phyloP scores from a whole-genome alignment of 345 rosid species.

The rapeseed (Brassica napus) region DNA sequence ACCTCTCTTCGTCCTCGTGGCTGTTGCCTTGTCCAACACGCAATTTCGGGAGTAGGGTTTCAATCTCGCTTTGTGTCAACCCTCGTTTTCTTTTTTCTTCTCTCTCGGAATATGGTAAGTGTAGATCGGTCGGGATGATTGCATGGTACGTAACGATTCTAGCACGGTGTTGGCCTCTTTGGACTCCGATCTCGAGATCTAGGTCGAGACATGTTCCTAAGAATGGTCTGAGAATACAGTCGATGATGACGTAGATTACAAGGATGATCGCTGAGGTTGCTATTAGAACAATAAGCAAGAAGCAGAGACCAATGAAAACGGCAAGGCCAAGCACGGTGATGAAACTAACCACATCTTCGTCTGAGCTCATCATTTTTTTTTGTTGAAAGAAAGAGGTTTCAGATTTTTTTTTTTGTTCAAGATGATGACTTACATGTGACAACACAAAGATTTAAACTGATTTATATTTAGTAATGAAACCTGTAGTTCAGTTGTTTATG shows the following conservation, averaged over 20 bases:
- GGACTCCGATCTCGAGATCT: conserved; percentile 37
- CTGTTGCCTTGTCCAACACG: conserved; percentile 26
- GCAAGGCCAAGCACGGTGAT: conserved; percentile 31
- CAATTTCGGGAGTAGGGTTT: conserved; percentile 33
- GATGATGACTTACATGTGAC: background rate
- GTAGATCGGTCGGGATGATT: background rate
- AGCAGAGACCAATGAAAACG: conserved; percentile 31
- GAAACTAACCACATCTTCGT: conserved; percentile 34
- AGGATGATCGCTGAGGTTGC: conserved; percentile 32
- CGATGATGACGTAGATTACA: conserved; percentile 33
- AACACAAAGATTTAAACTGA: conserved; percentile 2
- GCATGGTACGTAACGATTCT: conserved; percentile 36
- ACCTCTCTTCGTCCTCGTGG: conserved; percentile 2
- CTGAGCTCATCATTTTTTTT: conserved; percentile 25
- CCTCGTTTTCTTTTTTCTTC: conserved; percentile 6
- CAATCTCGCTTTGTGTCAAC: conserved; percentile 29
- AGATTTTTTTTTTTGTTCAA: background rate
- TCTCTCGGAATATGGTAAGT: background rate
- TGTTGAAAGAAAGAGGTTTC: conserved; percentile 19
- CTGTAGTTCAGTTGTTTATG: conserved; percentile 18
- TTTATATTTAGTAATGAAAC: conserved; percentile 32
- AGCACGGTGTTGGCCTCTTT: conserved; percentile 31
- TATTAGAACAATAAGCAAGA: conserved; percentile 34
- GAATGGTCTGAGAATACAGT: conserved; percentile 36
- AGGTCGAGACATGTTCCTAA: conserved; percentile 26